Evolutionary conservation across 2,329 filamentous ascomycete genomes (phyloP), one percentile per base, ranked within the genome.

Genomic region (Fusarium torreyae): DNA sequence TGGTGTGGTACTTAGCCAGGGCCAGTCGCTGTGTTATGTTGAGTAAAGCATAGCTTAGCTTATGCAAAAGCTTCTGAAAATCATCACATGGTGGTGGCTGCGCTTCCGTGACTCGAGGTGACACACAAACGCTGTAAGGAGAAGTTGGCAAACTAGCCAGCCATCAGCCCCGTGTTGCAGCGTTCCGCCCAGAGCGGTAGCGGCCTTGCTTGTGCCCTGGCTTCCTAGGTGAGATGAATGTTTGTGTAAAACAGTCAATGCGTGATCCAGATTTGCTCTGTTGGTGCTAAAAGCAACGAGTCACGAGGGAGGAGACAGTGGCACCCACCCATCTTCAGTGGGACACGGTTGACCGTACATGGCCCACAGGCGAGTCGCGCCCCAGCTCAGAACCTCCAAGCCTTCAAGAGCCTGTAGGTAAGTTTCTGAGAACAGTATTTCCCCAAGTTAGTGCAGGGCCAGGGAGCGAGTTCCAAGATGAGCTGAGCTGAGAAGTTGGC

Each of bases 41-140:
- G 42, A 28, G 61, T 42, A 45, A 20, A 31, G 34, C 34, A 50
- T 36, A 50, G 36, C 38, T 40, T 43, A 34, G 33, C 34, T 44
- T 60, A 59, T 61, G 33, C 48, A 44, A 51, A 63, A 63, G 63
- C 52, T 56, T 61, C 42, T 57, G 39, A 34, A 58, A 62, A 59
- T 42, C 53, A 57, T 72, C 66, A 72, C 63, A 73, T 62, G 58
- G 51, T 40, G 53, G 61, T 69, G 68, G 56, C 50, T 66, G 62
- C 64, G 49, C 57, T 70, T 70, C 51, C 45, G 60, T 54, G 57
- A 64, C 57, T 71, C 46, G 40, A 49, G 52, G 40, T 63, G 66
- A 68, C 66, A 60, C 66, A 69, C 51, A 43, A 63, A 64, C 42
- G 40, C 60, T 59, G 64, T 56, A 65, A 70, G 63, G 60, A 63